These are phyloP conservation scores for Thraustochytrium striatum DNA, from an alignment of 352 stramenopile species.

Conservation along the genomic window DNA sequence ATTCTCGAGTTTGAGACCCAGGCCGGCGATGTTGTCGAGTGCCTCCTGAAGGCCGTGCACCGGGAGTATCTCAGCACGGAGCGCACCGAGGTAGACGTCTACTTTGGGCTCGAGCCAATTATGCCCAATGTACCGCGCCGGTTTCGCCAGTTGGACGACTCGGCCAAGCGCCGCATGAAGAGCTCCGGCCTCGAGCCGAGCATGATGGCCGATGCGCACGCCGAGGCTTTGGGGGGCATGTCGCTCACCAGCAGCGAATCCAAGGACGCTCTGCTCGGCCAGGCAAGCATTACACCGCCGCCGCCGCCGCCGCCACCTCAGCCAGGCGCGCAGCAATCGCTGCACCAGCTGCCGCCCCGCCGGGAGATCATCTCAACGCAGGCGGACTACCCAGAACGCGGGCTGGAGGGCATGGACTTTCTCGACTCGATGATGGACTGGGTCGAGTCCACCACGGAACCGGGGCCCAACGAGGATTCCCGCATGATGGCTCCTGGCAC, in stretches of 20 bases:
- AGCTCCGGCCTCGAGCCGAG: not conserved
- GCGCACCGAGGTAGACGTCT: slow-evolving; percentile 41
- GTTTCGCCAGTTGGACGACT: not conserved
- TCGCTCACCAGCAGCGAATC: no score
- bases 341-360: no score
- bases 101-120: slow-evolving; percentile 37
- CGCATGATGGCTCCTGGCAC: no score
- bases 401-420: slow-evolving; percentile 26
- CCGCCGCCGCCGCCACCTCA: no score
- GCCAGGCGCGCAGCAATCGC: no score
- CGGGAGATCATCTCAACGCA: no score
- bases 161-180: not conserved
- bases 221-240: no score
- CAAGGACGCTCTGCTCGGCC: no score
- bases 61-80: slow-evolving; percentile 40
- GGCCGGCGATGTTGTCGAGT: slow-evolving; percentile 29
- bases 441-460: not conserved
- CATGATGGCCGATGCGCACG: not conserved
- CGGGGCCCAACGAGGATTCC: not conserved
- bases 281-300: no score
- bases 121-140: slow-evolving; percentile 24
- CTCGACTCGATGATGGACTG: slow-evolving; percentile 41
- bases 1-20: slow-evolving; percentile 35
- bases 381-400: not conserved
- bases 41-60: slow-evolving; percentile 29